Evolutionary conservation across 176 grass and related monocot genomes (phyloP).

Genomic region (Oryza longistaminata): DNA sequence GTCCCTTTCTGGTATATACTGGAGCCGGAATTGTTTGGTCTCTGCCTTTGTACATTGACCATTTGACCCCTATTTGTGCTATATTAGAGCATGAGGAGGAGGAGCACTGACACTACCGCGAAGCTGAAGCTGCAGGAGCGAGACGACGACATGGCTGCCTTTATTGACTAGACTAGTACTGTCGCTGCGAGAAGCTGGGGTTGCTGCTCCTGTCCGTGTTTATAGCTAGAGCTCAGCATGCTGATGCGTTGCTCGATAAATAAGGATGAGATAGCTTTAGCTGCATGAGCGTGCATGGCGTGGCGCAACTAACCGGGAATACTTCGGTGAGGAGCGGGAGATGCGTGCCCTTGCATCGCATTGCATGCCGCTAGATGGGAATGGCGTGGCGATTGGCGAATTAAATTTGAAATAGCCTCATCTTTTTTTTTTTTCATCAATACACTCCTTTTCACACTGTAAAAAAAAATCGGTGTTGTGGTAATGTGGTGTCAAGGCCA

Average conservation of each 20-base stretch:
- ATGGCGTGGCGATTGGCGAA: too few species aligned
- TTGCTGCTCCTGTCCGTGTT: not conserved
- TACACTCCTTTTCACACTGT: too few species aligned
- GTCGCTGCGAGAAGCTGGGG: not conserved
- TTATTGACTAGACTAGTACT: too few species aligned
- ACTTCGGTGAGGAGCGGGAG: not conserved
- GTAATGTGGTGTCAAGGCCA: too few species aligned
- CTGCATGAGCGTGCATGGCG: not conserved
- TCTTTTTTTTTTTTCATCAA: too few species aligned
- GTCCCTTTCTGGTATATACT: not conserved
- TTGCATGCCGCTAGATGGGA: not conserved
- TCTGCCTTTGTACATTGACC: not conserved
- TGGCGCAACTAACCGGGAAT: conserved; percentile 8
- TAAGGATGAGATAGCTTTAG: not conserved
- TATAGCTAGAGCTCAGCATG: not conserved
- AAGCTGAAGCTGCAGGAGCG: too few species aligned
- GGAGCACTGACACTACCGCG: too few species aligned
- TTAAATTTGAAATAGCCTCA: too few species aligned
- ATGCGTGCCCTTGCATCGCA: conserved; percentile 7
- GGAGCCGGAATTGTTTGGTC: not conserved
- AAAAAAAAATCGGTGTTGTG: too few species aligned
- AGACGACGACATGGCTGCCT: too few species aligned
- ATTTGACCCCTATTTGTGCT: not conserved
- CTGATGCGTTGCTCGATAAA: too few species aligned
- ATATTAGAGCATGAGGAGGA: too few species aligned